Evolutionary conservation across 2,329 filamentous ascomycete species (phyloP).

Genomic region (Colletotrichum caudatum): DNA sequence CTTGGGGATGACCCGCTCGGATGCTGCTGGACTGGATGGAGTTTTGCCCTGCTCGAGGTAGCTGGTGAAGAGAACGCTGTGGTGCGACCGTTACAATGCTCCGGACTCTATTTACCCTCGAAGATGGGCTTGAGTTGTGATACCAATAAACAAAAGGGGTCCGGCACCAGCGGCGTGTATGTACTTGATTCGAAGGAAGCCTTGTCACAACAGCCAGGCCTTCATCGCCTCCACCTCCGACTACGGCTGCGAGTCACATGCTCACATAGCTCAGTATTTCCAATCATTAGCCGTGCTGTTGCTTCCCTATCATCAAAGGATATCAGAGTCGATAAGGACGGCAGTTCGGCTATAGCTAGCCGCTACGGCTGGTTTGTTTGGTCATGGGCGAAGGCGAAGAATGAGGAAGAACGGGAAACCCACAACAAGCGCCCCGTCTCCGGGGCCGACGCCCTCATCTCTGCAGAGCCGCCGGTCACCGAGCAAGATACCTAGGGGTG

Average conservation of each 20-base stretch:
- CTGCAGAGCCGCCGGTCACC: background rate
- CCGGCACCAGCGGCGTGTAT: background rate
- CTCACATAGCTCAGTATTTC: background rate
- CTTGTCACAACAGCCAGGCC: background rate
- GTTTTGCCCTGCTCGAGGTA: no score
- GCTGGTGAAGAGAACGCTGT: background rate
- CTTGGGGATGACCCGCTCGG: background rate
- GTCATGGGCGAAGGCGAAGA: background rate
- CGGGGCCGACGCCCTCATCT: background rate
- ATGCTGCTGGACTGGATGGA: background rate
- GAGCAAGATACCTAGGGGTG: background rate
- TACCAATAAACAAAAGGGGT: background rate
- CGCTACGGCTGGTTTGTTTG: background rate
- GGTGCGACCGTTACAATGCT: background rate
- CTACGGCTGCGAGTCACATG: background rate
- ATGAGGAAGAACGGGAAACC: background rate
- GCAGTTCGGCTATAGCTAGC: background rate
- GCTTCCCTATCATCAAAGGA: background rate
- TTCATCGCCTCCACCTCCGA: background rate
- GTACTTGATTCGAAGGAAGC: background rate
- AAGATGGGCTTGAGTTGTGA: background rate
- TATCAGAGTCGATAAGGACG: background rate
- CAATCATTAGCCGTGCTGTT: background rate
- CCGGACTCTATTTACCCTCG: background rate
- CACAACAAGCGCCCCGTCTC: background rate